phyloP scores from a whole-genome alignment of 495 filamentous ascomycete species.

The Sporormia fimetaria region DNA sequence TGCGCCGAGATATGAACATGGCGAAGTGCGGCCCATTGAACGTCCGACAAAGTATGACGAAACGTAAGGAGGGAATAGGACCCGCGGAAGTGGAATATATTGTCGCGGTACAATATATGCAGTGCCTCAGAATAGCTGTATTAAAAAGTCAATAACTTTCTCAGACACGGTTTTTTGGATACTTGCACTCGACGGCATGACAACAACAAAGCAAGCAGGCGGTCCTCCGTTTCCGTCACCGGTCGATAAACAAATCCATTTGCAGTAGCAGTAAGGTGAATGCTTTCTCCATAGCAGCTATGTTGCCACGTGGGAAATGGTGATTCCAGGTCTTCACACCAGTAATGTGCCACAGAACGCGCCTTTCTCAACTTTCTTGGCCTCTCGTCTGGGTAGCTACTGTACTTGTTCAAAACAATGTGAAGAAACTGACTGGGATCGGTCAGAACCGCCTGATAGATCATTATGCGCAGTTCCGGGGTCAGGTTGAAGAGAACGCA shows the following conservation, averaged over 20 bases:
- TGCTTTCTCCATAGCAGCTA: not conserved
- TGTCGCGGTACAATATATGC: not conserved
- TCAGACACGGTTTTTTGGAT: not conserved
- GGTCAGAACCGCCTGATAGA: slow-evolving; percentile 1
- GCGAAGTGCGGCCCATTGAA: not conserved
- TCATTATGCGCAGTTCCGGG: slow-evolving; percentile 3
- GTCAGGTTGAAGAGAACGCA: slow-evolving; percentile 3
- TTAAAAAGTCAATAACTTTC: not conserved
- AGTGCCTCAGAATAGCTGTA: slow-evolving; percentile 4
- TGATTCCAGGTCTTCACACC: not conserved
- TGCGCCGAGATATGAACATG: slow-evolving; percentile 1
- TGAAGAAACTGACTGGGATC: slow-evolving; percentile 3
- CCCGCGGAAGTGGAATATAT: slow-evolving; percentile 4
- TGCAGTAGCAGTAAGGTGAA: not conserved
- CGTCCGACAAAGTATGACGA: not conserved
- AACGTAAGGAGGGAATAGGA: not conserved
- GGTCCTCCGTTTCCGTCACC: not conserved
- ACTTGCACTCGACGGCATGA: not conserved
- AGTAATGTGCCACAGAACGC: not conserved
- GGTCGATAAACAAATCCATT: not conserved
- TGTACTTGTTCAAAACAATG: slow-evolving; percentile 5
- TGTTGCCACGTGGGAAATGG: slow-evolving; percentile 4
- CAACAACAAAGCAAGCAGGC: not conserved
- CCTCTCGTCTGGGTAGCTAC: too few species aligned
- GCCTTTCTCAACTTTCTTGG: too few species aligned